phyloP scores from a whole-genome alignment of 805 yeast species.

The Candida broadrunensis region DNA sequence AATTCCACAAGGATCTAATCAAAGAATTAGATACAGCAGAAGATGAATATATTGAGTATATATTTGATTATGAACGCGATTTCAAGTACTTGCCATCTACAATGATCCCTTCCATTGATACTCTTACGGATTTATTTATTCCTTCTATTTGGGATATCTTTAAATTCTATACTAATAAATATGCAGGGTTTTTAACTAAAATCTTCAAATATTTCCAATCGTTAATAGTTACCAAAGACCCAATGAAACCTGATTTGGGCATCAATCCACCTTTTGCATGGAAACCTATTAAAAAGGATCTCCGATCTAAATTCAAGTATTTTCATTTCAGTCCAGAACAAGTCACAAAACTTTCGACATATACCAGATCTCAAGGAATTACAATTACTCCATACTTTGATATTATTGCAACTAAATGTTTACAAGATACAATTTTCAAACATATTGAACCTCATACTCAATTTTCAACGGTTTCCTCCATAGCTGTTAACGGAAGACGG shows the following conservation, averaged over 20 bases:
- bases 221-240: neutral
- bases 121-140: slow-evolving; percentile 8
- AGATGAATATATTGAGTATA: slow-evolving; percentile 1
- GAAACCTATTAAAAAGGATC: slow-evolving; percentile 5
- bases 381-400: slow-evolving; percentile 21
- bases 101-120: slow-evolving; percentile 6
- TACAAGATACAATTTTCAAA: slow-evolving; percentile 14
- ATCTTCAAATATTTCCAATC: neutral
- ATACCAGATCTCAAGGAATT: slow-evolving; percentile 14
- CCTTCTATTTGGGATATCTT: slow-evolving; percentile 5
- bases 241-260: neutral
- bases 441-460: slow-evolving; percentile 1
- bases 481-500: slow-evolving; percentile 17
- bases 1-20: slow-evolving; percentile 23
- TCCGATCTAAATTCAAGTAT: slow-evolving; percentile 9
- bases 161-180: slow-evolving; percentile 3
- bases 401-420: slow-evolving; percentile 12
- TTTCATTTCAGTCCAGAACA: slow-evolving; percentile 12
- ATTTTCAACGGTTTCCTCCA: slow-evolving; percentile 8
- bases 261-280: slow-evolving; percentile 9
- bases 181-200: neutral
- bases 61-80: slow-evolving; percentile 8
- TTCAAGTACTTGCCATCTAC: slow-evolving; percentile 4
- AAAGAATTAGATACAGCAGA: slow-evolving; percentile 10
- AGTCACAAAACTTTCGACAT: slow-evolving; percentile 7